Base-by-base conservation (phyloP, 768 basidiomycete species). In the Boletus pseudo-olivaceus region DNA sequence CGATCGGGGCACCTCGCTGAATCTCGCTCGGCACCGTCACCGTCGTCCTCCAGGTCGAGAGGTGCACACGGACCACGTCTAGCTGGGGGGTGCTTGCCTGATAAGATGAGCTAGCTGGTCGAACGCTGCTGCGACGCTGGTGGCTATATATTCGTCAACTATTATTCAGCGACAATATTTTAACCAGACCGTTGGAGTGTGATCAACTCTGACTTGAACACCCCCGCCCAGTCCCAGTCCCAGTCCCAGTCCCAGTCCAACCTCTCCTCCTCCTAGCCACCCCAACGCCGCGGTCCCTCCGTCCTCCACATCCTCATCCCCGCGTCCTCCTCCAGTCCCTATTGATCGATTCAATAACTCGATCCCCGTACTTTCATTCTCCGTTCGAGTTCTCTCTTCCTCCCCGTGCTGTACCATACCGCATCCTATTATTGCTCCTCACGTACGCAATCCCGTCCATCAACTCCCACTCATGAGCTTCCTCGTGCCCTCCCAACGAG, bases 401-500 rank as follows among this genome's bases (percentile, higher is more conserved):
- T 60, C 43, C 42, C 57, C 54, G 60, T 30, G 51, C 51, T n/a
- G 55, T 56, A 58, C 49, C 46, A 46, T 58, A 53, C 37, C 56
- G 46, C 43, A 57, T 59, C 58, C 56, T 60, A 64, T 62, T 57
- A 57, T 64, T 62, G 50, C 42, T 35, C 26, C 40, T 62, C 62
- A 47, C 62, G 39, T 55, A 57, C 62, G 37, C 59, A 61, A 45
- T 42, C 51, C 49, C 43, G 58, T 48, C 58, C 67, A 68, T 56
- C 62, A 62, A 29, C 32, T 53, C 29, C 47, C 51, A 52, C 4
- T 58, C 58, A 72, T 71, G 71, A 72, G 58, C 63, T 72, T 70
- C 64, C 62, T 66, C 72, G 54, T 67, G 67, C 67, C 68, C 15
- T 58, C 65, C 43, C 71, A 72, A 69, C 68, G 67, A 67, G 69